phyloP scores from a whole-genome alignment of 345 rosid genomes.

The Turritis glabra region DNA sequence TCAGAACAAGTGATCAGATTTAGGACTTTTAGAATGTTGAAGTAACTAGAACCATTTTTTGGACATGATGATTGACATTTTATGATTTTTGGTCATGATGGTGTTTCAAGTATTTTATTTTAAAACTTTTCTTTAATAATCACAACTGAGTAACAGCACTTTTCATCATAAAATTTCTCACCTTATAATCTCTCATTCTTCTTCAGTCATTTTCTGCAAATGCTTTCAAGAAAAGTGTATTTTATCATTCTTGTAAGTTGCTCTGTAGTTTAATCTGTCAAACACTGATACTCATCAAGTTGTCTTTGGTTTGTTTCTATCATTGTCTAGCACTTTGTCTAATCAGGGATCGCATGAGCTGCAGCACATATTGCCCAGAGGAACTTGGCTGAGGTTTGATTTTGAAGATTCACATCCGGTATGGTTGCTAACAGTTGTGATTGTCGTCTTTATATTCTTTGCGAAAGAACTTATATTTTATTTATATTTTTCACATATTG shows the following conservation, averaged over 20 bases:
- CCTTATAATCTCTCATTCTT: not conserved
- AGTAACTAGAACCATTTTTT: slow-evolving; percentile 3
- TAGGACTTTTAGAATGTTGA: slow-evolving; percentile 11
- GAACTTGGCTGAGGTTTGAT: slow-evolving; percentile 81
- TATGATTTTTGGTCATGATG: not conserved
- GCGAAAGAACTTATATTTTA: not conserved
- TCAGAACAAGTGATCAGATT: slow-evolving; percentile 2
- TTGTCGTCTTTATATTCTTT: not conserved
- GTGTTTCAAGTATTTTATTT: not conserved
- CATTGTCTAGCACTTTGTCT: slow-evolving; percentile 51
- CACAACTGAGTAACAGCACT: not conserved
- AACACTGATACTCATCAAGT: slow-evolving; percentile 15
- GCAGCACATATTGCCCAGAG: slow-evolving; percentile 58
- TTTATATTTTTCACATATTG: slow-evolving; percentile 6
- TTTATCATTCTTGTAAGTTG: slow-evolving; percentile 14
- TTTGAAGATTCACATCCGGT: slow-evolving; percentile 89
- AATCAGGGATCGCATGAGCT: slow-evolving; percentile 50
- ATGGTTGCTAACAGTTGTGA: slow-evolving; percentile 20
- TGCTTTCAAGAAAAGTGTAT: not conserved
- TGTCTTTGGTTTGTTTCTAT: slow-evolving; percentile 8
- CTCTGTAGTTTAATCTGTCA: not conserved
- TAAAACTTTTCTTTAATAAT: not conserved
- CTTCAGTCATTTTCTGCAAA: not conserved
- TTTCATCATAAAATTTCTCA: not conserved
- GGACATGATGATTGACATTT: slow-evolving; percentile 1